Base-by-base conservation (phyloP, 305 asterid species). In the Fraxinus sp. region DNA sequence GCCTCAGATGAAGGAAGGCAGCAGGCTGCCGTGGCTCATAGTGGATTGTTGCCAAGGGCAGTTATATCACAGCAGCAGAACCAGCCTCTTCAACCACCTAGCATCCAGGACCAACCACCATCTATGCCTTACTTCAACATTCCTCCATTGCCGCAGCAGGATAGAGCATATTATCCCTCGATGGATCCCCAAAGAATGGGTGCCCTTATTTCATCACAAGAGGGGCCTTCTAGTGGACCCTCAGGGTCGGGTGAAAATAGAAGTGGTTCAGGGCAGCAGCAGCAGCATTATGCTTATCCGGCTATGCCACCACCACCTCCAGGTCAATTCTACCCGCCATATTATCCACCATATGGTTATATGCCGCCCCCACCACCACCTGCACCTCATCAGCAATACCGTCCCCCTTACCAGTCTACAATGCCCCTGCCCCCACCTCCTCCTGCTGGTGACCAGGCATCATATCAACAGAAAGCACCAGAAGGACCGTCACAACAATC, bases 111-210 rank as follows among this genome's bases (percentile, higher is more conserved):
- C 75, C 97, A 82, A 33, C 91, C 92, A 5, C 93, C 94, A 10
- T 91, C 95, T 0, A 83, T 92, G 93, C 92, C 94, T 0, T 96
- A 94, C 88, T 96, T 96, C 86, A 96, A 93, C 78, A 94, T 94
- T 70, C 98, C 99, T 4, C 95, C 97, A 11, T 80, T 84, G 82
- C 95, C 93, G 55, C 97, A 91, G 86, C 97, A 91, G 76, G 98
- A 90, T 26, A 84, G 94, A 76, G 91, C 97, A 4, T 91, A 89
- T 83, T 96, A 94, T 83, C 99, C 99, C 13, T 96, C 99, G 0
- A 96, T 94, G 98, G 99, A 96, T 85, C 98, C 98, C 41, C 99
- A 96, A 77, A 90, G 98, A 86, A 94, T 94, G 99, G 98, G 98
- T 52, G 99, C 98, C 49, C 55, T 90, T 33, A 80, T 92, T 39